A percentile compares a stretch with the other conserved stretches of the same genome.
Evolutionary conservation across 2,329 filamentous ascomycete species (phyloP).

Genomic region (Fusarium dlaminii): DNA sequence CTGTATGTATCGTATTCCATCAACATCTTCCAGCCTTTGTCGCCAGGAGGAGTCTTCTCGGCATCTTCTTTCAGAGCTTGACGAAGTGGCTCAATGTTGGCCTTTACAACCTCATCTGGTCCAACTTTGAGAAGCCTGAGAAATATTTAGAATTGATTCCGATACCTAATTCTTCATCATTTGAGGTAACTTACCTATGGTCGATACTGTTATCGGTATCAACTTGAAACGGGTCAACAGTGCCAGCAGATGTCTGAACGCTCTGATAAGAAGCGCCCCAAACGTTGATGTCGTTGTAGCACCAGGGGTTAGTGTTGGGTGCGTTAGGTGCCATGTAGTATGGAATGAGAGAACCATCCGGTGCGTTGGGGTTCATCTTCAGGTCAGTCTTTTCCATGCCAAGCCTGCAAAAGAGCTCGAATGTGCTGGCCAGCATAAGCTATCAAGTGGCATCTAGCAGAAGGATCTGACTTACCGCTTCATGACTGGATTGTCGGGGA

Average conservation of each 20-base stretch:
- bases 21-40: conserved; percentile 2
- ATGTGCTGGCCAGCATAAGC: neutral
- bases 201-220: neutral
- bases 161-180: too few species aligned
- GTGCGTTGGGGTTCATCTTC: neutral
- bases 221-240: neutral
- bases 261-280: neutral
- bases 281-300: conserved; percentile 3
- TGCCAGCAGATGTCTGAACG: neutral
- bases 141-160: neutral
- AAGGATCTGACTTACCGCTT: neutral
- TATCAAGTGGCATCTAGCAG: rapidly evolving
- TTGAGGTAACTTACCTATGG: neutral
- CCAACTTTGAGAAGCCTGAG: neutral
- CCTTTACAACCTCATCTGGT: neutral
- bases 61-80: neutral
- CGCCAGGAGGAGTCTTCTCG: neutral
- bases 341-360: conserved; percentile 5
- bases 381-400: conserved; percentile 5
- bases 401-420: neutral
- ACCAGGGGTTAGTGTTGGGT: conserved; percentile 6
- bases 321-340: neutral
- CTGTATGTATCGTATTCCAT: conserved; percentile 11
- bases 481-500: conserved; percentile 19
- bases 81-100: neutral